These are phyloP conservation scores for Daldinia grandis DNA, from an alignment of 495 filamentous ascomycete genomes.

Conservation along the genomic window DNA sequence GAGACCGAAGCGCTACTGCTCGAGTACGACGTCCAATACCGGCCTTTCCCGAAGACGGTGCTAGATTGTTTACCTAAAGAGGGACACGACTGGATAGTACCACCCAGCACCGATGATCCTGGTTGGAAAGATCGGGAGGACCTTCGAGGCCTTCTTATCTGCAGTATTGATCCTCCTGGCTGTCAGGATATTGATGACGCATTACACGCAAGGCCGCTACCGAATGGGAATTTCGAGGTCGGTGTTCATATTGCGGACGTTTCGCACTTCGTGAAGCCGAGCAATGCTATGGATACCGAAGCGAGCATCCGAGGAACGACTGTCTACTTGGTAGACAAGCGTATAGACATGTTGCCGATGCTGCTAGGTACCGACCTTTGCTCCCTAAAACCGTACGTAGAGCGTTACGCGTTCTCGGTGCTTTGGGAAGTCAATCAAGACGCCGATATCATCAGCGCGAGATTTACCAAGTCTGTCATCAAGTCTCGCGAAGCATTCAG, in stretches of 20 bases:
- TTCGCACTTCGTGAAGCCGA: constrained; percentile 96
- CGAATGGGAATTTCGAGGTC: constrained; percentile 95
- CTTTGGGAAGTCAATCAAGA: constrained; percentile 90
- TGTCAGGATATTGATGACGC: constrained; percentile 99
- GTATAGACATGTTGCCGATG: constrained; percentile 98
- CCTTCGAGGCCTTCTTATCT: constrained; percentile 84
- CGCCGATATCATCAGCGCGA: constrained; percentile 80
- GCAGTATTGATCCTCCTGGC: constrained; percentile 95
- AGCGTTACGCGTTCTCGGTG: constrained; percentile 95
- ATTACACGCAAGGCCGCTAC: constrained; percentile 81
- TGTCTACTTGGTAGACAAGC: constrained; percentile 97
- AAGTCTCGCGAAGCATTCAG: constrained; percentile 97
- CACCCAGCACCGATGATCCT: constrained; percentile 73
- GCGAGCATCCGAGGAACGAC: constrained; percentile 93
- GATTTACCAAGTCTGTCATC: constrained; percentile 97
- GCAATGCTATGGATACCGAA: constrained; percentile 96
- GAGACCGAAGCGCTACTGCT: constrained; percentile 95
- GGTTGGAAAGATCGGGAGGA: constrained; percentile 88
- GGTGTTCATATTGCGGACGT: constrained; percentile 99
- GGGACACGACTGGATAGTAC: constrained; percentile 94
- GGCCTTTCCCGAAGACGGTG: constrained; percentile 94
- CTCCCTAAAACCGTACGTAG: constrained; percentile 96
- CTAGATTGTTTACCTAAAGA: constrained; percentile 90
- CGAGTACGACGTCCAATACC: constrained; percentile 97
- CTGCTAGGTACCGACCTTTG: constrained; percentile 95